Conservation (phyloP, 2,329 filamentous ascomycete species). For the Fusarium goolgardi region DNA sequence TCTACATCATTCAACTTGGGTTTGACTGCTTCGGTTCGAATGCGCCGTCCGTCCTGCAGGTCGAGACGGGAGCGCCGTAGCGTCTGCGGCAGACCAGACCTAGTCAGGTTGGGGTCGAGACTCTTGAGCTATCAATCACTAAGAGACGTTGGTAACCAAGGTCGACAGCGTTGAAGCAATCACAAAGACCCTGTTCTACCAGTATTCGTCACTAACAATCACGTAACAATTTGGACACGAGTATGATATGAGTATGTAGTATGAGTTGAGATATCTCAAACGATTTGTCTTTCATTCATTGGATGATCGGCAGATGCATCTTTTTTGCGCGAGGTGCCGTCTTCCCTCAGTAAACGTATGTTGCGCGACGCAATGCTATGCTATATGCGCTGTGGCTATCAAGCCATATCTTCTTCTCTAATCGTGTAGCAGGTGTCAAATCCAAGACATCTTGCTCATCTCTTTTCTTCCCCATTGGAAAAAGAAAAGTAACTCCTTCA, state of each 20-base stretch:
- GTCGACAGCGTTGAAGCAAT: not conserved
- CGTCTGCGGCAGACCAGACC: constrained; percentile 4
- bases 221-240: not conserved
- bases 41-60: constrained; percentile 5
- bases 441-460: constrained; percentile 2
- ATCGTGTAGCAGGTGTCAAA: constrained; percentile 22
- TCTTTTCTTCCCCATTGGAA: constrained; percentile 13
- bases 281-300: constrained; percentile 35
- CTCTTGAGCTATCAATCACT: constrained; percentile 19
- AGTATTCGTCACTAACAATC: not conserved
- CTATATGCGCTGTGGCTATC: constrained; percentile 33
- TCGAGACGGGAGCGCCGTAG: constrained; percentile 18
- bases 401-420: constrained; percentile 39
- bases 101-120: constrained; percentile 3
- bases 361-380: constrained; percentile 24
- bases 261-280: constrained; percentile 36
- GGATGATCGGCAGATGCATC: constrained; percentile 39
- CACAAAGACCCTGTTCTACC: not conserved
- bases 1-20: constrained; percentile 7
- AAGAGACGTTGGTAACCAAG: not conserved
- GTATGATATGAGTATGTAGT: not conserved
- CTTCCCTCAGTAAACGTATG: constrained; percentile 41
- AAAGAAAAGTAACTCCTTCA: constrained; percentile 1
- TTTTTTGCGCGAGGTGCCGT: constrained; percentile 31
- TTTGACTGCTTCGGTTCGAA: constrained; percentile 14